Conservation (phyloP, 305 asterid genomes). For the Fraxinus platypoda region DNA sequence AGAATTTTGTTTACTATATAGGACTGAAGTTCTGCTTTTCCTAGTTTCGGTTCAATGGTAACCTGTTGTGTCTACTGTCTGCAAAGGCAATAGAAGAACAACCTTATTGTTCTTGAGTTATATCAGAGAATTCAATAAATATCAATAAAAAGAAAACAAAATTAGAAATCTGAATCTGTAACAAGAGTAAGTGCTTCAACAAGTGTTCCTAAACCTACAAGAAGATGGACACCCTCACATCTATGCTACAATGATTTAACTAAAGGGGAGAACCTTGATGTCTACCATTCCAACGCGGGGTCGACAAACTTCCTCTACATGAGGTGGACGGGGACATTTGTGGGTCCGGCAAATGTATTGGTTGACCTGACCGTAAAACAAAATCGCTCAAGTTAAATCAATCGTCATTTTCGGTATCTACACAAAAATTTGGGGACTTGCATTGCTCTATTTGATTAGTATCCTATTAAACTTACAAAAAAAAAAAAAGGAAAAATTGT, state of each 20-base stretch:
- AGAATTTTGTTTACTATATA: no score
- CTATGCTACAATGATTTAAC: background rate
- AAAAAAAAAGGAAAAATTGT: background rate
- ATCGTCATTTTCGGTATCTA: background rate
- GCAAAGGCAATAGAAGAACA: background rate
- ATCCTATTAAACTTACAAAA: background rate
- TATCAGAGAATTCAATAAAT: background rate
- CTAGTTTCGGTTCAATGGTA: no score
- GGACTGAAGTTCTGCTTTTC: background rate
- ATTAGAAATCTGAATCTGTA: constrained; percentile 30
- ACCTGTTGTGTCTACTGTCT: background rate
- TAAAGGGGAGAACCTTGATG: background rate
- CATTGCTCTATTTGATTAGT: background rate
- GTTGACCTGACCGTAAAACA: background rate
- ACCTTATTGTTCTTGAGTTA: background rate
- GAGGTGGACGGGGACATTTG: background rate
- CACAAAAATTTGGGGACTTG: background rate
- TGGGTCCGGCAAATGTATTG: background rate
- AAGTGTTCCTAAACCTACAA: constrained; percentile 45
- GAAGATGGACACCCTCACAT: background rate
- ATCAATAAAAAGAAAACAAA: background rate
- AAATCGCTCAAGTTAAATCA: background rate
- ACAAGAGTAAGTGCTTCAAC: constrained; percentile 55
- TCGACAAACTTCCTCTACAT: background rate
- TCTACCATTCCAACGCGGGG: background rate